Evolutionary conservation across 768 basidiomycete species (phyloP).

Genomic region (Tephrocybe sp.): DNA sequence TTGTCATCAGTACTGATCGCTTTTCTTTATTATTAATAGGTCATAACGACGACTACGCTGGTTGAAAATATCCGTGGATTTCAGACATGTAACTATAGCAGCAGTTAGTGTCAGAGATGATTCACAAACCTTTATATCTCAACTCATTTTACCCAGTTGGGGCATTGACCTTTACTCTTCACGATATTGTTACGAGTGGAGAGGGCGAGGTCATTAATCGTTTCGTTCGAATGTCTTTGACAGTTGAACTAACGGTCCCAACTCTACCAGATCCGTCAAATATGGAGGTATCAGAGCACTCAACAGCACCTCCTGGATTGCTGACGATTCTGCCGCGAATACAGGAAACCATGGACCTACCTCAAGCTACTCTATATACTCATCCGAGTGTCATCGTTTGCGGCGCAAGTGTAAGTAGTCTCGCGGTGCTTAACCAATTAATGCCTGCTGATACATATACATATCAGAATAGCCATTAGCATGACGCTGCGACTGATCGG

Average conservation of each 20-base stretch:
- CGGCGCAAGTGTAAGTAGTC: slow-evolving; percentile 16
- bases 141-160: slow-evolving; percentile 15
- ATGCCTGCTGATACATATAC: too few relatives aligned
- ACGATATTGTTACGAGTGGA: slow-evolving; percentile 17
- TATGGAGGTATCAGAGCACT: slow-evolving; percentile 18
- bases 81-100: slow-evolving; percentile 23
- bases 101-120: slow-evolving; percentile 14
- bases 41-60: neutral
- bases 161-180: slow-evolving; percentile 22
- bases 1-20: too few relatives aligned
- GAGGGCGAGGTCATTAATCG: slow-evolving; percentile 18
- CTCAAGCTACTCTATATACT: slow-evolving; percentile 20
- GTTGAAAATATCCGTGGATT: slow-evolving; percentile 17
- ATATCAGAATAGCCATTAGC: slow-evolving; percentile 12
- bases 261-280: slow-evolving; percentile 17
- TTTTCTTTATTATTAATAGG: neutral
- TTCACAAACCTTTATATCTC: neutral
- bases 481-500: slow-evolving; percentile 14
- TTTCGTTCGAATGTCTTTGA: neutral
- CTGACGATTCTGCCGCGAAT: neutral
- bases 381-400: slow-evolving; percentile 17
- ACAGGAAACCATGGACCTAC: slow-evolving; percentile 21
- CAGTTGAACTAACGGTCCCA: neutral
- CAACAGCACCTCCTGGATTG: neutral
- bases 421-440: too few relatives aligned